Percentiles rank a stretch among this genome's conserved stretches.
phyloP scores from a whole-genome alignment of 2,329 filamentous ascomycete species.

The Nemania diffusa region DNA sequence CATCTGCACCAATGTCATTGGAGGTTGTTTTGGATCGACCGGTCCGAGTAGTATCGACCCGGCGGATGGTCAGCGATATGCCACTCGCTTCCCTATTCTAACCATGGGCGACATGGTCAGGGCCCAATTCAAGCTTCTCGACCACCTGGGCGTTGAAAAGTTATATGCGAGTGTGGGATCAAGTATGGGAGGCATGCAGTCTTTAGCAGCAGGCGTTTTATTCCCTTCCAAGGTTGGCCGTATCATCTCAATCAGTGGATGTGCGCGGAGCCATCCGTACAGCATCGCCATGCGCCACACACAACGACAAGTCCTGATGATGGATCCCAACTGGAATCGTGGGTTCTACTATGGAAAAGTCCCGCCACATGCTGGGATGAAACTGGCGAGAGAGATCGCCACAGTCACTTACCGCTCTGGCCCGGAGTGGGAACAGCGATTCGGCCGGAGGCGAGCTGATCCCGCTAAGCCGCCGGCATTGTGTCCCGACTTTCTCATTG shows the following conservation, averaged over 20 bases:
- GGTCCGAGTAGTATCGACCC: slow-evolving; percentile 90
- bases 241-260: slow-evolving; percentile 91
- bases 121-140: slow-evolving; percentile 90
- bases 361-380: slow-evolving; percentile 96
- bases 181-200: slow-evolving; percentile 99
- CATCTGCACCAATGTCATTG: slow-evolving; percentile 96
- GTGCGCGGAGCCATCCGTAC: slow-evolving; percentile 94
- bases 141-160: slow-evolving; percentile 77
- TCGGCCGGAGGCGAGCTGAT: slow-evolving; percentile 88
- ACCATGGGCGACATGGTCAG: slow-evolving; percentile 98
- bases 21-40: slow-evolving; percentile 95
- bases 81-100: slow-evolving; percentile 92
- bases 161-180: slow-evolving; percentile 93
- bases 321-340: slow-evolving; percentile 96
- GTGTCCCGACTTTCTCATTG: slow-evolving; percentile 97
- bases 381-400: slow-evolving; percentile 94
- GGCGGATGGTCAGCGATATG: slow-evolving; percentile 86
- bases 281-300: slow-evolving; percentile 99
- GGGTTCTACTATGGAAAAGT: slow-evolving; percentile 92
- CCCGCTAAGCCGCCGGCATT: slow-evolving; percentile 86
- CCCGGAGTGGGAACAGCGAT: slow-evolving; percentile 96
- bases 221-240: slow-evolving; percentile 84
- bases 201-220: slow-evolving; percentile 83
- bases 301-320: slow-evolving; percentile 97
- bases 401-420: slow-evolving; percentile 97